Conservation (phyloP, 1,284 basidiomycete genomes). For the Tylopilus orsonianus region DNA sequence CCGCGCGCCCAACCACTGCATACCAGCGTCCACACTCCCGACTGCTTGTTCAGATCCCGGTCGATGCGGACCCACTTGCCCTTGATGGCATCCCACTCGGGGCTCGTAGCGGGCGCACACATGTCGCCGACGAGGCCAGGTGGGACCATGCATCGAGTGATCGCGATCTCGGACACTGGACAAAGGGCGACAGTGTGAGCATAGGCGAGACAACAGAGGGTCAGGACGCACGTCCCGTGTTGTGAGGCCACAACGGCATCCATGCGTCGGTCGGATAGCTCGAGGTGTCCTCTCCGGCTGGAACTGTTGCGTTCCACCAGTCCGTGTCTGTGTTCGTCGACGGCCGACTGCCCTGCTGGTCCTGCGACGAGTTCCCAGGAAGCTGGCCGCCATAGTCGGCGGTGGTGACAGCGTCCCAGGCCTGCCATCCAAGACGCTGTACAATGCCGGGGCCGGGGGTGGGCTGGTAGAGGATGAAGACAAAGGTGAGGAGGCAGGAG, state of each 20-base stretch:
- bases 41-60: constrained; percentile 70
- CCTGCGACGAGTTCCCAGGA: neutral
- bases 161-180: constrained; percentile 76
- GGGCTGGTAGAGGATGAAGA: constrained; percentile 77
- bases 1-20: constrained; percentile 13
- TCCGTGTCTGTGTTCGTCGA: constrained; percentile 51
- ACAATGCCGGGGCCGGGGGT: constrained; percentile 65
- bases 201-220: constrained; percentile 1
- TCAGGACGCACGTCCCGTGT: constrained; percentile 71
- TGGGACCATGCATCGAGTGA: constrained; percentile 70
- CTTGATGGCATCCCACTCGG: constrained; percentile 72
- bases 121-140: constrained; percentile 53
- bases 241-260: constrained; percentile 78
- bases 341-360: constrained; percentile 4
- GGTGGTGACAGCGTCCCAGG: constrained; percentile 70
- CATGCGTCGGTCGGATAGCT: constrained; percentile 82
- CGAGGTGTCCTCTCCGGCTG: constrained; percentile 39
- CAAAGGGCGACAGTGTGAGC: constrained; percentile 2
- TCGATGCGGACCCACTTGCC: constrained; percentile 89
- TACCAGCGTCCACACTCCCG: constrained; percentile 63
- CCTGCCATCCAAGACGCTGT: constrained; percentile 86
- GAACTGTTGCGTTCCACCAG: constrained; percentile 67
- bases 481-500: constrained; percentile 67
- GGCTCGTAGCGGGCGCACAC: constrained; percentile 69
- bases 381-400: constrained; percentile 15